Evolutionary conservation across 371 early-diverging fungal genomes (phyloP).

Genomic region (Haplosporangium sp.): DNA sequence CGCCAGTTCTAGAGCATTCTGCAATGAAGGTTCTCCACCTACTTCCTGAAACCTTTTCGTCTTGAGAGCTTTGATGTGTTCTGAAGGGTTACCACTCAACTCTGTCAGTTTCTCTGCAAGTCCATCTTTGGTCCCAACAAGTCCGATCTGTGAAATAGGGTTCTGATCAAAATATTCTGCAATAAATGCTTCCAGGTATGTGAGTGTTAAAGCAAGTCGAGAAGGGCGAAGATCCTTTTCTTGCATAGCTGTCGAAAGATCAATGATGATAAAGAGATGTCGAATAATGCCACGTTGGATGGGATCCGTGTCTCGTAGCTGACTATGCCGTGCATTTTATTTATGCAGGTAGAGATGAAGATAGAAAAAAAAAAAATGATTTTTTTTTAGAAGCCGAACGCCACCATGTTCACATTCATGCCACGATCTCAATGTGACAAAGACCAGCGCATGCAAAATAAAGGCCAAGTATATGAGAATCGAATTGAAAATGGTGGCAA

Average conservation of each 20-base stretch:
- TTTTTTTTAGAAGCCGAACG: slow-evolving; percentile 21
- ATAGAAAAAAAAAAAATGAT: neutral
- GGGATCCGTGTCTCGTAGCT: slow-evolving; percentile 79
- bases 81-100: slow-evolving; percentile 80
- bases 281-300: slow-evolving; percentile 95
- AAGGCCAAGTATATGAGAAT: neutral
- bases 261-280: slow-evolving; percentile 85
- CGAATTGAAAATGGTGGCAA: neutral
- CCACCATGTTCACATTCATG: slow-evolving; percentile 18
- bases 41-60: slow-evolving; percentile 77
- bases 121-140: slow-evolving; percentile 90
- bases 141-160: slow-evolving; percentile 91
- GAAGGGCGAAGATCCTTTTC: slow-evolving; percentile 88
- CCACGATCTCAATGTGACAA: neutral
- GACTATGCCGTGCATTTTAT: slow-evolving; percentile 51
- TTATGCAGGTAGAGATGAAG: neutral
- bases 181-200: slow-evolving; percentile 79
- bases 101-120: slow-evolving; percentile 90
- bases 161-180: slow-evolving; percentile 95
- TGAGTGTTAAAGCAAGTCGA: slow-evolving; percentile 80
- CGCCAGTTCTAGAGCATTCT: slow-evolving; percentile 91
- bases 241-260: slow-evolving; percentile 86
- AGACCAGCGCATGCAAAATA: neutral
- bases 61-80: slow-evolving; percentile 77
- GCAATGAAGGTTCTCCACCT: slow-evolving; percentile 92